Percentiles rank a stretch among this genome's conserved stretches.
These are phyloP conservation scores for Tillandsia leiboldiana DNA, from an alignment of 176 grass and related monocot species.

Conservation along the genomic window DNA sequence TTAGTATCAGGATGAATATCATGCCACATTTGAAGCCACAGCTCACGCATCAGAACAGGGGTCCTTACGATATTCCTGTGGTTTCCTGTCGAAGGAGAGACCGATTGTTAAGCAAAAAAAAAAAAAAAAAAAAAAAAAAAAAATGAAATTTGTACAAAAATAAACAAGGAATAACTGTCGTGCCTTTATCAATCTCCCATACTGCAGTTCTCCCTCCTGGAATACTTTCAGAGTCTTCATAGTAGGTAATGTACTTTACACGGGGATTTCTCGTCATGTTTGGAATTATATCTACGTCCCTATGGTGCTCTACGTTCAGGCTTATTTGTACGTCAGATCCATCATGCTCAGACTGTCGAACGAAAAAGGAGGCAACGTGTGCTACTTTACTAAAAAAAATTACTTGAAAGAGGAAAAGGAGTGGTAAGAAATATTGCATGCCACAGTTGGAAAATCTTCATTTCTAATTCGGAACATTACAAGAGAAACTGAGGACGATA, in stretches of 20 bases:
- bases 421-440: neutral
- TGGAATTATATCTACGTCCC: slow-evolving; percentile 49
- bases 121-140: neutral
- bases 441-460: neutral
- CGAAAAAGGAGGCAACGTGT: neutral
- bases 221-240: slow-evolving; percentile 92
- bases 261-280: slow-evolving; percentile 67
- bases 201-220: slow-evolving; percentile 78
- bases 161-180: neutral
- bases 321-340: slow-evolving; percentile 82
- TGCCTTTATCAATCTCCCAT: slow-evolving; percentile 93
- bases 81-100: slow-evolving; percentile 38
- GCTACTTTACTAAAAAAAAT: neutral
- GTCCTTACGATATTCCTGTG: slow-evolving; percentile 92
- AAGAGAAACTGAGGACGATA: no score
- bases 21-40: slow-evolving; percentile 99
- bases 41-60: slow-evolving; percentile 79
- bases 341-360: slow-evolving; percentile 83
- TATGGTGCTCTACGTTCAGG: slow-evolving; percentile 52
- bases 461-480: neutral
- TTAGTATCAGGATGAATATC: slow-evolving; percentile 71
- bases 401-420: neutral
- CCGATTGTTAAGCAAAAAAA: neutral
- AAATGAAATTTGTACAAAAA: neutral
- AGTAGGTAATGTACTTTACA: slow-evolving; percentile 96